phyloP scores from a whole-genome alignment of 371 early-diverging fungal species.

The Mucor irregularis region DNA sequence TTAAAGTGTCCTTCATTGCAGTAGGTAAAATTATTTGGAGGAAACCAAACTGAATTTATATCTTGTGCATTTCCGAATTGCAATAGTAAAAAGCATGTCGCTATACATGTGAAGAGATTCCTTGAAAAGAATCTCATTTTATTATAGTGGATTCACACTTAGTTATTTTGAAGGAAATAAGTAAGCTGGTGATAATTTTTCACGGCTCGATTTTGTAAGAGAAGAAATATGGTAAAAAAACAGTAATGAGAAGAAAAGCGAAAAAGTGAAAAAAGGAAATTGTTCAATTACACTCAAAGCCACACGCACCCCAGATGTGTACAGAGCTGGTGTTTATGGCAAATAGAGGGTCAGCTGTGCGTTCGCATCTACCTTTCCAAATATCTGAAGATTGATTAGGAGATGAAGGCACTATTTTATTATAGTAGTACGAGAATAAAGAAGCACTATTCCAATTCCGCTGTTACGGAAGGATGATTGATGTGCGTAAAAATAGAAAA shows the following conservation, averaged over 20 bases:
- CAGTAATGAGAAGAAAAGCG: not conserved
- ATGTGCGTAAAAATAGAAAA: too few relatives aligned
- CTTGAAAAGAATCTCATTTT: conserved; percentile 2
- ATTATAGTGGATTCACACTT: not conserved
- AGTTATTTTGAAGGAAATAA: too few relatives aligned
- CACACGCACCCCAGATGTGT: not conserved
- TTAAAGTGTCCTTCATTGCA: conserved; percentile 16
- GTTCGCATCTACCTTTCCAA: too few relatives aligned
- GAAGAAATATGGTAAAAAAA: not conserved
- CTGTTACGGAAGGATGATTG: too few relatives aligned
- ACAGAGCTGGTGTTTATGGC: not conserved
- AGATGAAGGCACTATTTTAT: not conserved
- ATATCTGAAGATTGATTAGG: too few relatives aligned
- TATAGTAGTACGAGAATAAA: not conserved
- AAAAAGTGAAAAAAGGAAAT: not conserved
- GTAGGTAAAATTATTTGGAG: conserved; percentile 17
- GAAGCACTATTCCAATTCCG: too few relatives aligned
- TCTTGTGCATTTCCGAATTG: conserved; percentile 9
- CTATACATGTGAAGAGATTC: not conserved
- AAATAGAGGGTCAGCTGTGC: not conserved
- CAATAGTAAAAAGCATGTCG: not conserved
- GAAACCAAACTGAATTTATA: conserved; percentile 19
- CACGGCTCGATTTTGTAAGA: not conserved
- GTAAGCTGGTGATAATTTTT: not conserved
- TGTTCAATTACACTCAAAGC: not conserved